Evolutionary conservation across 495 filamentous ascomycete genomes (phyloP).

Genomic region (Cetradonia linearis): DNA sequence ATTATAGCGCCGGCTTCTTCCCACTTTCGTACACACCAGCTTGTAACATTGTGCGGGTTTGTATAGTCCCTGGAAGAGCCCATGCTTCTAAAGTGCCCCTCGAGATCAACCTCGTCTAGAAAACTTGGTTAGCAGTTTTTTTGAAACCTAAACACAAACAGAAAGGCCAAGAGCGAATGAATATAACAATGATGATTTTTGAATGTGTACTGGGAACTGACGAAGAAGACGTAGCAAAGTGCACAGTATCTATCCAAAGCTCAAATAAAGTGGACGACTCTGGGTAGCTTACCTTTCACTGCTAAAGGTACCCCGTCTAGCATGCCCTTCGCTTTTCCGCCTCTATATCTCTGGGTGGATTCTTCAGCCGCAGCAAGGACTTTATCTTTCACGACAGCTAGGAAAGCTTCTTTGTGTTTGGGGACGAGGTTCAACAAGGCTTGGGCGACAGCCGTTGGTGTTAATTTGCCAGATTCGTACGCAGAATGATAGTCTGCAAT

Average conservation of each 20-base stretch:
- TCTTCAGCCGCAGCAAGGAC: constrained; percentile 58
- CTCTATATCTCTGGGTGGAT: constrained; percentile 59
- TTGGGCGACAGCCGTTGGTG: constrained; percentile 60
- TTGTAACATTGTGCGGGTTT: constrained; percentile 43
- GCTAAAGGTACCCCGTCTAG: constrained; percentile 82
- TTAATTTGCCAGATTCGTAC: constrained; percentile 57
- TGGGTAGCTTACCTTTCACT: constrained; percentile 42
- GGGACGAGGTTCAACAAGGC: constrained; percentile 58
- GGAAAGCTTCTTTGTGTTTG: constrained; percentile 61
- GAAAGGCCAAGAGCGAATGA: not conserved
- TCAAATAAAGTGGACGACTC: not conserved
- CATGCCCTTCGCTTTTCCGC: constrained; percentile 50
- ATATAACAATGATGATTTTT: not conserved
- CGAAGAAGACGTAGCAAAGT: not conserved
- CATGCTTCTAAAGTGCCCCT: constrained; percentile 59
- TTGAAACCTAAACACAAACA: not conserved
- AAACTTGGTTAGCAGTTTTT: not conserved
- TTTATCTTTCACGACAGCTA: constrained; percentile 46
- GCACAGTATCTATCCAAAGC: not conserved
- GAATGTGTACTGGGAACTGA: not conserved
- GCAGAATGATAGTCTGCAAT: constrained; percentile 66
- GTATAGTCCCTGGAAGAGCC: constrained; percentile 49
- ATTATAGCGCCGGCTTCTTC: constrained; percentile 72
- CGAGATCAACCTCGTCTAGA: constrained; percentile 62
- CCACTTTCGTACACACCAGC: constrained; percentile 68